A percentile compares a stretch with the other conserved stretches of the same genome.
Evolutionary conservation across 2,329 filamentous ascomycete species (phyloP).

Genomic region (Ophiostoma pallidulum): DNA sequence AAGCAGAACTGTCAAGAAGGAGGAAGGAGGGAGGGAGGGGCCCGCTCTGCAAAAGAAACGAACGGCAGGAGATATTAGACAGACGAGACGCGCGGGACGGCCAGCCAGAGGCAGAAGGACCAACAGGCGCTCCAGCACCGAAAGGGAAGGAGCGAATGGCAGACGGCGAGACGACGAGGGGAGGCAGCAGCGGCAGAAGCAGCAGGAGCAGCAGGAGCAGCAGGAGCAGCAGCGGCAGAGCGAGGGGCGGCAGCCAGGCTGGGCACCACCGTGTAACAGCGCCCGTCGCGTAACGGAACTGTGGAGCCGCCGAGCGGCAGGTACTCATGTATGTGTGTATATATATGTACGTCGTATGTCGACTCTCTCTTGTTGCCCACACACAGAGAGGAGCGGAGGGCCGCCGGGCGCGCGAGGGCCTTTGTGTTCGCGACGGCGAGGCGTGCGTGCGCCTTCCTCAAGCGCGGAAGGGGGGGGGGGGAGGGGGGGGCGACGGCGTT

Average conservation of each 20-base stretch:
- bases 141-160: background rate
- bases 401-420: too few relatives aligned
- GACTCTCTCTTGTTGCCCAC: too few relatives aligned
- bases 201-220: too few relatives aligned
- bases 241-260: background rate
- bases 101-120: background rate
- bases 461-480: too few relatives aligned
- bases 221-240: too few relatives aligned
- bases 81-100: background rate
- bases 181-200: too few relatives aligned
- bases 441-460: too few relatives aligned
- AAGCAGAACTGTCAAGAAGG: background rate
- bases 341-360: background rate
- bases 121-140: too few relatives aligned
- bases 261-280: background rate
- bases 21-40: background rate
- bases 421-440: too few relatives aligned
- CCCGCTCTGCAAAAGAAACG: background rate
- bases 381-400: background rate
- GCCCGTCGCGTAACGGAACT: slow-evolving; percentile 15
- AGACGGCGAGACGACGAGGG: background rate
- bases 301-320: slow-evolving; percentile 6
- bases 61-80: background rate
- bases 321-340: background rate
- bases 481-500: background rate